These are phyloP conservation scores for Lipomyces yamanashiensis DNA, from an alignment of 805 yeast species.

Conservation along the genomic window DNA sequence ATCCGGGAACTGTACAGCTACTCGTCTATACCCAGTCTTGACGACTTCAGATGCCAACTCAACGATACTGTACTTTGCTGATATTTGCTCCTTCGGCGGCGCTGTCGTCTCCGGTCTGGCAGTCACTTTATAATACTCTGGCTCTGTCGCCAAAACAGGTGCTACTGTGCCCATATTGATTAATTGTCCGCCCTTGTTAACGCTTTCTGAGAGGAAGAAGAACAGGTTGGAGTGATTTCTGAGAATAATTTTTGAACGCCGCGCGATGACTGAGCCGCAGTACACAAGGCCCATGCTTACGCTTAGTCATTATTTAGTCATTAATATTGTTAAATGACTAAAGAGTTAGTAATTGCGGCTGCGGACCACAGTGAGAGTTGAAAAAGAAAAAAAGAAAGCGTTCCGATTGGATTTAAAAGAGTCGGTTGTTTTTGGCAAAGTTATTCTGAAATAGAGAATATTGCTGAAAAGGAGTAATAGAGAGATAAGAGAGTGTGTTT, in stretches of 20 bases:
- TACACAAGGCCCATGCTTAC: too few relatives aligned
- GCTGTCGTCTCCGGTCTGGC: slow-evolving; percentile 17
- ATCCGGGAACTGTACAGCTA: slow-evolving; percentile 94
- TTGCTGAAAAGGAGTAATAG: background rate
- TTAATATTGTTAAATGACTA: too few relatives aligned
- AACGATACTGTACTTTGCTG: slow-evolving; percentile 53
- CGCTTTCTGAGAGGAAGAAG: too few relatives aligned
- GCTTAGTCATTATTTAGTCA: too few relatives aligned
- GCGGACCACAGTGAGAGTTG: background rate
- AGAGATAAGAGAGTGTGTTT: background rate
- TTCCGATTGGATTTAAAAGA: background rate
- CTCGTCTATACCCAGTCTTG: slow-evolving; percentile 43
- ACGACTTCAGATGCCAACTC: slow-evolving; percentile 35
- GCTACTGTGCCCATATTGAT: slow-evolving; percentile 46
- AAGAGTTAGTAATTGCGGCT: background rate
- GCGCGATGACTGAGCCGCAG: too few relatives aligned
- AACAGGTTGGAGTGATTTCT: too few relatives aligned
- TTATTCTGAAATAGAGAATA: too few relatives aligned
- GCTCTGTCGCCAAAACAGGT: slow-evolving; percentile 75
- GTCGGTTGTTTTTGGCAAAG: too few relatives aligned
- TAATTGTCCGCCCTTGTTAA: background rate
- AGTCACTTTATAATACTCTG: slow-evolving; percentile 60
- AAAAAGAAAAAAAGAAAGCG: background rate
- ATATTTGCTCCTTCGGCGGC: slow-evolving; percentile 44
- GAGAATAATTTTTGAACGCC: too few relatives aligned